Base-by-base conservation (phyloP, 768 basidiomycete genomes). In the Termitomyces sp. region DNA sequence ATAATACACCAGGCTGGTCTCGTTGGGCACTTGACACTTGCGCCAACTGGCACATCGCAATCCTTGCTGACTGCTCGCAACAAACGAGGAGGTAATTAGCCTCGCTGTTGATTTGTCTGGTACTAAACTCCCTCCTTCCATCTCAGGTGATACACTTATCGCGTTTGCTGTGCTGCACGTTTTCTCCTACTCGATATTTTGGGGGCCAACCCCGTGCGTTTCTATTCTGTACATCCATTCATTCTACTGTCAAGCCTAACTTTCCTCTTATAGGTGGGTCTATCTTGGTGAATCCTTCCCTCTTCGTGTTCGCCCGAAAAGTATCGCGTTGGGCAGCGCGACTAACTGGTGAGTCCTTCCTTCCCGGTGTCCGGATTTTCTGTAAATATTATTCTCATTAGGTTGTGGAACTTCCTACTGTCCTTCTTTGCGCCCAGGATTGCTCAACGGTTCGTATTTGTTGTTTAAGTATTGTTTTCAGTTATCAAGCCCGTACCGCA, bases 241-340 rank as follows among this genome's bases (percentile, higher is more conserved):
- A 37, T 30, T 16, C 42, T 15, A 37, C 16, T 39, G 13, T 24
- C 18, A 27, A 31, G 12, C 5, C 41, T 61, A 18, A 30, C 22
- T 27, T 13, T 46, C 37, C 6, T 61, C 12, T 36, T 24, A 18
- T 55, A 79, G 78, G 58, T 86, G 84, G 84, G 88, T 89, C 6
- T 89, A 89, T 65, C 80, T 89, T 34, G 88, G 88, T 54, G 89
- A 91, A 75, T 86, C 84, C 20, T 92, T 91, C 81, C 91, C 89
- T 15, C 82, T 92, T 24, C 85, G 89, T 49, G 87, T 93, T 47
- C 81, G 89, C 58, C 81, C 91, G 6, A 91, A 91, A 70, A 77
- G 81, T 63, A 91, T 92, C 66, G 89, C 89, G 0, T 76, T 91
- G n/a, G 88, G 88, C 9, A 86, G 85, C 48, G 76, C 76, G 11